Percentiles rank a stretch among this genome's conserved stretches.
These are phyloP conservation scores for Picochlorum sp. DNA, from an alignment of 139 green algal species.

Conservation along the genomic window DNA sequence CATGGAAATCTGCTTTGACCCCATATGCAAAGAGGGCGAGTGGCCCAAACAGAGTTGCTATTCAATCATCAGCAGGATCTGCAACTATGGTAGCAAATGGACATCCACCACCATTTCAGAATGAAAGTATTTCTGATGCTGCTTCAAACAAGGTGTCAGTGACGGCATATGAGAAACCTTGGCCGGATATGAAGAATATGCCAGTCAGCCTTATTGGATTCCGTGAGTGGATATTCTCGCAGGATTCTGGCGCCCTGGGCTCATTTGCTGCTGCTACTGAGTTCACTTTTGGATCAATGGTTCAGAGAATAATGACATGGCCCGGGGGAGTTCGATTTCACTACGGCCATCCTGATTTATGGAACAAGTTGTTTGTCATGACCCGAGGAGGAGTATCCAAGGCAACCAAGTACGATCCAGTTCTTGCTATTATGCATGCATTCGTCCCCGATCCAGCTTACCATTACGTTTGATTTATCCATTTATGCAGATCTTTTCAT, in stretches of 20 bases:
- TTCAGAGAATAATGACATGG: constrained; percentile 56
- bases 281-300: constrained; percentile 71
- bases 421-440: too few species aligned
- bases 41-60: not conserved
- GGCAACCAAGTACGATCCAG: too few species aligned
- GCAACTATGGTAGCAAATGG: not conserved
- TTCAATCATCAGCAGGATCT: not conserved
- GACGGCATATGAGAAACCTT: constrained; percentile 6
- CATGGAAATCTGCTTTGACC: not conserved
- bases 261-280: constrained; percentile 58
- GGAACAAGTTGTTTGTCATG: constrained; percentile 77
- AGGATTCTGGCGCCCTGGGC: constrained; percentile 52
- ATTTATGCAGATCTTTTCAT: too few species aligned
- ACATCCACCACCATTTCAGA: not conserved
- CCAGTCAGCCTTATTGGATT: constrained; percentile 50
- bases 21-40: not conserved
- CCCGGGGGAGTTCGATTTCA: constrained; percentile 66
- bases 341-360: constrained; percentile 88
- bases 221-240: constrained; percentile 55
- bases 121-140: not conserved
- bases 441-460: not conserved
- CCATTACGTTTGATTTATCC: too few species aligned
- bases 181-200: constrained; percentile 16
- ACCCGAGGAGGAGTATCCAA: constrained; percentile 60
- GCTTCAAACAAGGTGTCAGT: not conserved